These are phyloP conservation scores for Globisporangium barbulae DNA, from an alignment of 352 stramenopile genomes.

Conservation along the genomic window DNA sequence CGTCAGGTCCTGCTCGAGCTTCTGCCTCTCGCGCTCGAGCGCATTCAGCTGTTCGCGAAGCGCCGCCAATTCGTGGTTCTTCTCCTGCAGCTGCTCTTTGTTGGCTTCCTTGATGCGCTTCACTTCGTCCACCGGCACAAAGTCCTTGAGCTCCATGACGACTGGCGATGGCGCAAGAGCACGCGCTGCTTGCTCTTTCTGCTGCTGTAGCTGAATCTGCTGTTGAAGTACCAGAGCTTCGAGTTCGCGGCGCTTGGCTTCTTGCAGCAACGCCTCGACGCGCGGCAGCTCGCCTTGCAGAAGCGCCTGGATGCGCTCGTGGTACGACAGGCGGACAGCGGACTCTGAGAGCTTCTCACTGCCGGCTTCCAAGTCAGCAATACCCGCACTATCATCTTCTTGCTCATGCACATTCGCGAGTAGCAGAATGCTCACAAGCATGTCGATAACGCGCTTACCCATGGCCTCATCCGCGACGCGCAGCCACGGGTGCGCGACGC, in stretches of 20 bases:
- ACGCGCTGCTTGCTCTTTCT: conserved; percentile 14
- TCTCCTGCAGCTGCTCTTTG: conserved; percentile 34
- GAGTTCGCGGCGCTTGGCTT: conserved; percentile 12
- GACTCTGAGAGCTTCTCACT: neutral
- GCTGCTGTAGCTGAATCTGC: conserved; percentile 9
- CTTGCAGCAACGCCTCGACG: conserved; percentile 32
- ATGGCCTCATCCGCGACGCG: conserved; percentile 59
- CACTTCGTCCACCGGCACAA: conserved; percentile 59
- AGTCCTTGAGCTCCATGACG: conserved; percentile 69
- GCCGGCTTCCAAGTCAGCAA: conserved; percentile 24
- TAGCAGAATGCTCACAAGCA: conserved; percentile 48
- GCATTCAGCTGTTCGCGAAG: conserved; percentile 32
- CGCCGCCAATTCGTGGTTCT: conserved; percentile 23
- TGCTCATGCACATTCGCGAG: conserved; percentile 33
- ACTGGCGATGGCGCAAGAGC: conserved; percentile 19
- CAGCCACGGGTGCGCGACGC: conserved; percentile 45
- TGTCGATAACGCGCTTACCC: conserved; percentile 52
- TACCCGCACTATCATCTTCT: neutral
- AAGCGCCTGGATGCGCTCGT: conserved; percentile 53
- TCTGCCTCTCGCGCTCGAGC: conserved; percentile 54
- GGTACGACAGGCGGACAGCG: conserved; percentile 36
- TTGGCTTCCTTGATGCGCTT: conserved; percentile 41
- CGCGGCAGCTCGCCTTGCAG: conserved; percentile 44
- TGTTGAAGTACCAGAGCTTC: conserved; percentile 18
- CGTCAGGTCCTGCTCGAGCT: conserved; percentile 54